Percentiles rank a stretch among this genome's conserved stretches.
These are phyloP conservation scores for Hanseniaspora taiwanica DNA, from an alignment of 805 yeast genomes.

Conservation along the genomic window DNA sequence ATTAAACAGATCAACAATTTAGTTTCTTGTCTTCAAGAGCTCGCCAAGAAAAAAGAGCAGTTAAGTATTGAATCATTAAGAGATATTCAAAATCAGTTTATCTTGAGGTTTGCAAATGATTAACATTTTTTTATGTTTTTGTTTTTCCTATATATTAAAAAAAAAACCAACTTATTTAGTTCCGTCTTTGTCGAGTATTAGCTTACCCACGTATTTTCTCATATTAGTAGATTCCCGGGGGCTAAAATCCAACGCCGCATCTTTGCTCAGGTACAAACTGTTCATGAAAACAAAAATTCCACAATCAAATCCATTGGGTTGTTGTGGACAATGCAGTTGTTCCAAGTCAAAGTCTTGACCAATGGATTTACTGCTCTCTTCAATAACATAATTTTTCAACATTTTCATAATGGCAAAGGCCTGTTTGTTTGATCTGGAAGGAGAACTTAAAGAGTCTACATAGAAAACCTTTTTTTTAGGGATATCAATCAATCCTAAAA, in stretches of 20 bases:
- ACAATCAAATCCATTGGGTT: slow-evolving; percentile 83
- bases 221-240: slow-evolving; percentile 59
- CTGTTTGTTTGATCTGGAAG: slow-evolving; percentile 26
- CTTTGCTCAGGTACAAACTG: slow-evolving; percentile 46
- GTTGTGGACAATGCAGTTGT: slow-evolving; percentile 57
- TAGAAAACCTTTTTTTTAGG: slow-evolving; percentile 44
- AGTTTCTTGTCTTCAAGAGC: slow-evolving; percentile 14
- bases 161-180: neutral
- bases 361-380: slow-evolving; percentile 41
- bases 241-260: slow-evolving; percentile 36
- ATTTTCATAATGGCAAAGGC: slow-evolving; percentile 29
- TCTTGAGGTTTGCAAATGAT: slow-evolving; percentile 6
- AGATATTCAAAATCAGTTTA: slow-evolving; percentile 17
- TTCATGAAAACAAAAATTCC: slow-evolving; percentile 86
- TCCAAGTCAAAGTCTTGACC: slow-evolving; percentile 23
- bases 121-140: too few relatives aligned
- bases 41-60: slow-evolving; percentile 7
- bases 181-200: slow-evolving; percentile 10
- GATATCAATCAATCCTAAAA: slow-evolving; percentile 67
- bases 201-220: slow-evolving; percentile 33
- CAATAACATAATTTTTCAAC: slow-evolving; percentile 47
- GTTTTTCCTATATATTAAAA: too few relatives aligned
- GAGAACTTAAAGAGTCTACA: slow-evolving; percentile 54
- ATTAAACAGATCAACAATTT: slow-evolving; percentile 19
- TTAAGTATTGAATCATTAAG: slow-evolving; percentile 10